These are phyloP conservation scores for Ophiostoma sp. DNA, from an alignment of 2,329 filamentous ascomycete species.

Conservation along the genomic window DNA sequence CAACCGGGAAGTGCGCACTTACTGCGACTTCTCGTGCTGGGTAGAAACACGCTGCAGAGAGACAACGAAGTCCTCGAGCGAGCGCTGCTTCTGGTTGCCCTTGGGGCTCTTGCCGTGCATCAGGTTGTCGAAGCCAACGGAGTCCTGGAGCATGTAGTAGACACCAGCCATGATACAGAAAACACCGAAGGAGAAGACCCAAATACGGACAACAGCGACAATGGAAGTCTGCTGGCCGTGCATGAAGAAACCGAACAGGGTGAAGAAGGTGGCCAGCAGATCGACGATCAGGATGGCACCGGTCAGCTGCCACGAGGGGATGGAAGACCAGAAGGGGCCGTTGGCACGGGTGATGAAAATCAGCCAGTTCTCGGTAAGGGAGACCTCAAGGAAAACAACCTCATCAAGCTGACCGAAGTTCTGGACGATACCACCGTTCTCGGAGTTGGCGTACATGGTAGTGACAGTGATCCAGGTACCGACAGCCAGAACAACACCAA, in stretches of 20 bases:
- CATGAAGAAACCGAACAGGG: slow-evolving; percentile 78
- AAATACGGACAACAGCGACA: slow-evolving; percentile 79
- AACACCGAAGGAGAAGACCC: slow-evolving; percentile 85
- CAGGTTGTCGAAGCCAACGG: slow-evolving; percentile 77
- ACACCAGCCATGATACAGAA: slow-evolving; percentile 68
- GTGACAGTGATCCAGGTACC: slow-evolving; percentile 87
- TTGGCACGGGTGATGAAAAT: slow-evolving; percentile 95
- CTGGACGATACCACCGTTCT: slow-evolving; percentile 79
- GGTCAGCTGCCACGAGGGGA: slow-evolving; percentile 77
- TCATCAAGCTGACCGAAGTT: slow-evolving; percentile 78
- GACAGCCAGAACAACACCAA: slow-evolving; percentile 72
- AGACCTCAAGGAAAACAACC: slow-evolving; percentile 84
- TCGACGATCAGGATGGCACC: slow-evolving; percentile 78
- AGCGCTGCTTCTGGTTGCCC: slow-evolving; percentile 75
- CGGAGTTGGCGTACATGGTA: slow-evolving; percentile 66
- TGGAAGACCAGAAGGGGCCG: slow-evolving; percentile 84
- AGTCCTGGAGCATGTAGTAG: slow-evolving; percentile 79
- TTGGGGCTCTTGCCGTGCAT: slow-evolving; percentile 87
- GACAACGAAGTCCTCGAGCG: slow-evolving; percentile 84
- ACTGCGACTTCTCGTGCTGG: slow-evolving; percentile 83
- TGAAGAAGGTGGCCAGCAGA: slow-evolving; percentile 78
- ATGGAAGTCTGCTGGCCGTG: slow-evolving; percentile 59
- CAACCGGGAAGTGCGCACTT: slow-evolving; percentile 32
- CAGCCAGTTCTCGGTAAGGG: slow-evolving; percentile 89
- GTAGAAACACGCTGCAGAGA: slow-evolving; percentile 85